A percentile compares a stretch with the other conserved stretches of the same genome.
These are phyloP conservation scores for Filobasidium wieringae DNA, from an alignment of 768 basidiomycete species.

Conservation along the genomic window DNA sequence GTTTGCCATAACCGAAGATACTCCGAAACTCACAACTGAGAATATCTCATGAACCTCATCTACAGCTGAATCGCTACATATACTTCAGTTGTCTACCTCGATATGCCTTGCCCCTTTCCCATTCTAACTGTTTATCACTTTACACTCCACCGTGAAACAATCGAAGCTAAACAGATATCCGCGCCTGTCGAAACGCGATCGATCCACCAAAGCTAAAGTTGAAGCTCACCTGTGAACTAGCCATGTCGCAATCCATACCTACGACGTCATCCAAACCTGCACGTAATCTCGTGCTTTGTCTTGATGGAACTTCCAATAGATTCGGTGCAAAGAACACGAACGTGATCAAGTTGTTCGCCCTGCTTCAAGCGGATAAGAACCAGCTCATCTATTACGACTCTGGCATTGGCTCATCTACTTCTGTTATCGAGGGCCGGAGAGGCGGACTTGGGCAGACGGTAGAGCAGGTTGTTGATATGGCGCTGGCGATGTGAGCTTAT, in stretches of 20 bases:
- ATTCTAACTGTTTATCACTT: too few relatives aligned
- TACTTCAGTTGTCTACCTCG: too few relatives aligned
- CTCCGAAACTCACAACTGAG: too few relatives aligned
- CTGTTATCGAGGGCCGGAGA: not conserved
- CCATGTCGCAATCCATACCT: not conserved
- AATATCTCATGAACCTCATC: too few relatives aligned
- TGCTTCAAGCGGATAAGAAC: not conserved
- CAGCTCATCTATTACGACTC: slow-evolving; percentile 21
- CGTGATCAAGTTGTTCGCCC: slow-evolving; percentile 18
- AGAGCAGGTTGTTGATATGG: slow-evolving; percentile 10
- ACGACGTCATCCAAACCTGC: not conserved
- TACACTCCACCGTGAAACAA: not conserved
- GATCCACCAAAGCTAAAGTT: not conserved
- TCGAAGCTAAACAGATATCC: not conserved
- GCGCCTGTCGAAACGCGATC: not conserved
- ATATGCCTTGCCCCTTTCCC: too few relatives aligned
- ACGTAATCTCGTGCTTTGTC: slow-evolving; percentile 22
- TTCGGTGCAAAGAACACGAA: slow-evolving; percentile 18
- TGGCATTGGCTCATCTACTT: slow-evolving; percentile 14
- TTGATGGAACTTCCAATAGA: slow-evolving; percentile 23
- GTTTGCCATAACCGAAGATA: too few relatives aligned
- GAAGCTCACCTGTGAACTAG: too few relatives aligned
- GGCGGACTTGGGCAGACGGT: slow-evolving; percentile 1
- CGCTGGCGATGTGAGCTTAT: slow-evolving; percentile 15
- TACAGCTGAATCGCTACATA: too few relatives aligned